Evolutionary conservation across 306 rosid species (phyloP).

Genomic region (Mimosa pudica): DNA sequence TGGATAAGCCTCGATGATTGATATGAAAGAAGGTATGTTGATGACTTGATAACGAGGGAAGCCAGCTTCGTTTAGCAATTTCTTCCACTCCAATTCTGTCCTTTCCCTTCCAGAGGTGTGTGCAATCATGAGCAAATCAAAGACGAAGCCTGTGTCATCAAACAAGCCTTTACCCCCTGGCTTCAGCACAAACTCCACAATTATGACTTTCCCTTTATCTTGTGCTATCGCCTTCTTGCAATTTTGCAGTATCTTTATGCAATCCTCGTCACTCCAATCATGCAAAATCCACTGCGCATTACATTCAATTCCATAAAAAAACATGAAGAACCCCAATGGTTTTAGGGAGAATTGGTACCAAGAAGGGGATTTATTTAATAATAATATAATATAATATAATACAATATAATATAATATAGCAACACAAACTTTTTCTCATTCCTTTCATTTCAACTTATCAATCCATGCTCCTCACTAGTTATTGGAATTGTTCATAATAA

Average conservation of each 20-base stretch:
- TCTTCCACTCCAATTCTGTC: background rate
- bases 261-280: constrained; percentile 46
- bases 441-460: too few relatives aligned
- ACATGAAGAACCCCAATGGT: too few relatives aligned
- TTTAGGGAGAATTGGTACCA: too few relatives aligned
- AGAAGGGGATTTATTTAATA: too few relatives aligned
- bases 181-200: constrained; percentile 26
- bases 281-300: constrained; percentile 43
- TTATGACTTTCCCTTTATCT: constrained; percentile 32
- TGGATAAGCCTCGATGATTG: background rate
- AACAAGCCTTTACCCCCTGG: constrained; percentile 7
- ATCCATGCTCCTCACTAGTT: too few relatives aligned
- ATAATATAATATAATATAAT: too few relatives aligned
- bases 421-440: too few relatives aligned
- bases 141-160: constrained; percentile 6
- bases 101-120: constrained; percentile 36
- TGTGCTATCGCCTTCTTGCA: constrained; percentile 30
- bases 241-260: constrained; percentile 36
- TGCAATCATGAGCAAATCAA: constrained; percentile 29
- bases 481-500: too few relatives aligned
- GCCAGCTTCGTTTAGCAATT: background rate
- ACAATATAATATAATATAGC: too few relatives aligned
- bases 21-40: background rate
- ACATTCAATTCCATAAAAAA: too few relatives aligned
- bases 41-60: background rate